phyloP scores from a whole-genome alignment of 768 basidiomycete species.

The Crucibulum laeve region DNA sequence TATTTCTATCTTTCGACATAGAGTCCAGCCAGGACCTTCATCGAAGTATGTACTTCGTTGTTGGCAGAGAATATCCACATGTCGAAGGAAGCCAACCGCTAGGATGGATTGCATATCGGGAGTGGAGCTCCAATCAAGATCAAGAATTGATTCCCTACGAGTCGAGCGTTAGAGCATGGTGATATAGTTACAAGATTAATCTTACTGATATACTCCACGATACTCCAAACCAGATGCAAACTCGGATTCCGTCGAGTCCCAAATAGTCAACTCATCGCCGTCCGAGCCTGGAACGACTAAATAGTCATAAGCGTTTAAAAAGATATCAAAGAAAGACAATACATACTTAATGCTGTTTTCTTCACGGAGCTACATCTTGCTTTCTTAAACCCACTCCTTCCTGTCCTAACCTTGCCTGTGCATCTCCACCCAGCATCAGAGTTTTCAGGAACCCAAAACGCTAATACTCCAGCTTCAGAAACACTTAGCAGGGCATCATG shows the following conservation, averaged over 20 bases:
- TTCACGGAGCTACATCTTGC: constrained; percentile 88
- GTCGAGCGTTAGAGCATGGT: no score
- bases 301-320: constrained; percentile 3
- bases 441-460: constrained; percentile 74
- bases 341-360: constrained; percentile 83
- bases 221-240: constrained; percentile 90
- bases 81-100: constrained; percentile 80
- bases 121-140: constrained; percentile 92
- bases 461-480: constrained; percentile 70
- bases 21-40: constrained; percentile 73
- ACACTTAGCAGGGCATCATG: constrained; percentile 81
- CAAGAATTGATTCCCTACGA: constrained; percentile 64
- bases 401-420: constrained; percentile 74
- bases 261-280: constrained; percentile 85
- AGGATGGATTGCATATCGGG: constrained; percentile 87
- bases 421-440: constrained; percentile 49
- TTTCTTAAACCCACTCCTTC: constrained; percentile 56
- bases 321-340: constrained; percentile 2
- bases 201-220: constrained; percentile 55
- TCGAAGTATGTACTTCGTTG: constrained; percentile 92
- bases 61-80: constrained; percentile 85
- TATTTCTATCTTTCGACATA: constrained; percentile 68
- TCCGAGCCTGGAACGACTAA: constrained; percentile 57
- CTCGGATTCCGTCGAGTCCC: constrained; percentile 94
- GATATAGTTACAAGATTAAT: not conserved